Base-by-base conservation (phyloP, 2,329 filamentous ascomycete species). In the Penicillium sp. region DNA sequence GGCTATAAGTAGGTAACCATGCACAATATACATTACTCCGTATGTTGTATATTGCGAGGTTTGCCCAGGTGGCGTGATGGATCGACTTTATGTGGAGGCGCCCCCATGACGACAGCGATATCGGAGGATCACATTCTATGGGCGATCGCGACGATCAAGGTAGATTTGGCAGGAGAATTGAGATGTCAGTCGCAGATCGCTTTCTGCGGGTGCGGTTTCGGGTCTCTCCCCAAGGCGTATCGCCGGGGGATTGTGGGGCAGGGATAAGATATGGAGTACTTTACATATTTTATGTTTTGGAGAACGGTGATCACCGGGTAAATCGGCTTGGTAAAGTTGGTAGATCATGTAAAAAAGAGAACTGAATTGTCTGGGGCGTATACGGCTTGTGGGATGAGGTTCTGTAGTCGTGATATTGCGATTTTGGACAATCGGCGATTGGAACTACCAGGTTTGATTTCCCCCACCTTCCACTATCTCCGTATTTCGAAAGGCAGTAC, bases 11-110 rank as follows among this genome's bases (percentile, higher is more conserved):
- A 41, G 19, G 15, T 23, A 6, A 7, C 5, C 36, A 21, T 25
- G 27, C 23, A 50, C 10, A 21, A 23, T 16, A 21, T 41, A n/a
- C 15, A 49, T 2, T 40, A 44, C 23, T 27, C 6, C 19, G 31
- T 52, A 40, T 23, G 9, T 53, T 45, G 31, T 52, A 40, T 23
- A n/a, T 53, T 45, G 45, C n/a, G 21, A 33, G 19, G 29, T 47
- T 48, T 50, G 46, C 57, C 57, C 19, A 21, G 40, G 60, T 62
- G 60, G 58, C 58, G 61, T 59, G 58, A 61, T 55, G 44, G 49
- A 36, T 53, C 49, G 33, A 31, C 39, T 29, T 39, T 27, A 16
- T 40, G 21, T 45, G 21, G 29, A 45, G 48, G 40, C n/a, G 44
- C 43, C 43, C 9, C 9, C 15, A 52, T 45, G 40, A 27, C 11